Conservation (phyloP, 257 asterid species). For the Gardenia jasminoides region DNA sequence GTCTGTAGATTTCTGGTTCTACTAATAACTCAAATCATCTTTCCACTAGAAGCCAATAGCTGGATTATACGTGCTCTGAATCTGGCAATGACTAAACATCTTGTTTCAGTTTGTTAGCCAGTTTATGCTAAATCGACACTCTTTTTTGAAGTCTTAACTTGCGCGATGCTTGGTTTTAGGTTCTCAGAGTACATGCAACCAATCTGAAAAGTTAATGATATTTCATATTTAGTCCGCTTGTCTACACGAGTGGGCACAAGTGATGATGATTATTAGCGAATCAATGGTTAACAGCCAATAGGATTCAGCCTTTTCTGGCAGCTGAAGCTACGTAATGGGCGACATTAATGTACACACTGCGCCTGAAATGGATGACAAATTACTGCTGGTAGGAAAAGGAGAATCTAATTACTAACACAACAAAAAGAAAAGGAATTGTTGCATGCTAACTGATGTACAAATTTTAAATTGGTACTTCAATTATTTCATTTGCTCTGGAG, state of each 20-base stretch:
- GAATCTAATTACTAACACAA: background rate
- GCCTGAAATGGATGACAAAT: background rate
- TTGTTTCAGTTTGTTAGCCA: background rate
- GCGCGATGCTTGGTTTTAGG: background rate
- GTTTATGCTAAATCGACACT: background rate
- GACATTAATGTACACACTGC: background rate
- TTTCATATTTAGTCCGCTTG: background rate
- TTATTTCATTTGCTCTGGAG: slow-evolving; percentile 55
- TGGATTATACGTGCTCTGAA: background rate
- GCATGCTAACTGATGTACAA: background rate
- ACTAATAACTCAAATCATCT: background rate
- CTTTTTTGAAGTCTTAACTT: background rate
- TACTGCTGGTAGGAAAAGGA: background rate
- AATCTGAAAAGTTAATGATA: background rate
- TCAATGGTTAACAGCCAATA: background rate
- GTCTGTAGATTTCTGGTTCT: slow-evolving; percentile 2
- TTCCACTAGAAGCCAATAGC: background rate
- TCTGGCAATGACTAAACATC: background rate
- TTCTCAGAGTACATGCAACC: background rate
- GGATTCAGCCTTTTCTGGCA: background rate
- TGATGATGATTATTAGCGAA: background rate
- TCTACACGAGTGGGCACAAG: background rate
- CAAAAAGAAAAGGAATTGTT: background rate
- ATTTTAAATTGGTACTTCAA: slow-evolving; percentile 63
- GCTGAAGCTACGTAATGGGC: background rate